Conservation (phyloP, 2,329 filamentous ascomycete species). For the Trichoderma polysporum region DNA sequence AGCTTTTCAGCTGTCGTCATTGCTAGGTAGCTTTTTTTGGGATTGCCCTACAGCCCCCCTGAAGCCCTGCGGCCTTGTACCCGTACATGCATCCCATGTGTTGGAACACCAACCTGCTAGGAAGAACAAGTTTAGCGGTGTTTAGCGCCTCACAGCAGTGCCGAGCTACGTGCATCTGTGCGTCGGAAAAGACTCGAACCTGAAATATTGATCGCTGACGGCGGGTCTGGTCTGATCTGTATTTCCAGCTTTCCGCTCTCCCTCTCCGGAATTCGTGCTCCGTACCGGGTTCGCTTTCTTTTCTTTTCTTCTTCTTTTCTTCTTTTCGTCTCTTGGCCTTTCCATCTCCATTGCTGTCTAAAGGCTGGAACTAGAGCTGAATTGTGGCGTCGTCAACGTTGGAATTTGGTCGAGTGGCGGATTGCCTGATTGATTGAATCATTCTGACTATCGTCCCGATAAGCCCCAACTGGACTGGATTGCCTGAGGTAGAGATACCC, state of each 20-base stretch:
- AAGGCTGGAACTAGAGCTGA: neutral
- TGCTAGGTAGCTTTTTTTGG: neutral
- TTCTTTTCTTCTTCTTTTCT: neutral
- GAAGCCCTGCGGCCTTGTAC: neutral
- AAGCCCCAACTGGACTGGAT: no score
- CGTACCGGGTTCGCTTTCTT: neutral
- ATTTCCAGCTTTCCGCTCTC: neutral
- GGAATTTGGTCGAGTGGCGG: neutral
- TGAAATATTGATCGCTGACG: slow-evolving; percentile 1
- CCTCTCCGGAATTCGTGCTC: neutral
- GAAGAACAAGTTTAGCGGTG: neutral
- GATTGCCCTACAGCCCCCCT: neutral
- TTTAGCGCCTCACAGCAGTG: neutral
- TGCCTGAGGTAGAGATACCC: neutral
- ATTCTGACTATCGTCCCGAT: neutral
- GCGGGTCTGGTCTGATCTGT: slow-evolving; percentile 2
- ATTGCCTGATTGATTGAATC: neutral
- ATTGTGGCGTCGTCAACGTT: neutral
- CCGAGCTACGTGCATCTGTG: neutral
- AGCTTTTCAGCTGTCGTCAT: slow-evolving; percentile 11
- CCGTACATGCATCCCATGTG: neutral
- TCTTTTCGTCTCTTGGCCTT: neutral
- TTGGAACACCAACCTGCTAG: neutral
- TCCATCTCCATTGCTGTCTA: neutral
- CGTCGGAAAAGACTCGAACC: neutral